A percentile compares a stretch with the other conserved stretches of the same genome.
These are phyloP conservation scores for Pyrenula aspistea DNA, from an alignment of 495 filamentous ascomycete genomes.

Conservation along the genomic window DNA sequence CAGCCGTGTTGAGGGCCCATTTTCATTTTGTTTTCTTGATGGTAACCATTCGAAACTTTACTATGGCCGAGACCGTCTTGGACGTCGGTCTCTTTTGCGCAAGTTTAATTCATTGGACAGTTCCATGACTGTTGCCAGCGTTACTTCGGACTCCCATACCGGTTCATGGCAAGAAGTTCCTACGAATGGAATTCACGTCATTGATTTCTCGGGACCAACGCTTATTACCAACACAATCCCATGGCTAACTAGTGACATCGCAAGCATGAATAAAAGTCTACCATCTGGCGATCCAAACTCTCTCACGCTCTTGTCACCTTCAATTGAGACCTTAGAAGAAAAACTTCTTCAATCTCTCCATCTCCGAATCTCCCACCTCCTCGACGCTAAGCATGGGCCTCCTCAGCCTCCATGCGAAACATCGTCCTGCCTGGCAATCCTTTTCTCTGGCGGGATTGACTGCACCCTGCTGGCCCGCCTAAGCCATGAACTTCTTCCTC, in stretches of 20 bases:
- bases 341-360: conserved; percentile 52
- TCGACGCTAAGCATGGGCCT: conserved; percentile 32
- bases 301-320: conserved; percentile 35
- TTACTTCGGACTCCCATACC: conserved; percentile 43
- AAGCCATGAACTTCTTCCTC: conserved; percentile 64
- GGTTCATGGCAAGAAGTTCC: conserved; percentile 66
- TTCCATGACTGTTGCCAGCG: conserved; percentile 59
- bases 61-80: conserved; percentile 78
- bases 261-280: conserved; percentile 45
- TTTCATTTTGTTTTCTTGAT: conserved; percentile 86
- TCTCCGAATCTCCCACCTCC: conserved; percentile 56
- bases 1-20: conserved; percentile 65
- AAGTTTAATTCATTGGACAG: conserved; percentile 25
- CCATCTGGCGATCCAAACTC: conserved; percentile 21
- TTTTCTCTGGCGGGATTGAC: conserved; percentile 93
- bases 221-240: conserved; percentile 10
- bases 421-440: conserved; percentile 53
- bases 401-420: conserved; percentile 12
- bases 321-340: conserved; percentile 42
- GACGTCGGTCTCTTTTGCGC: conserved; percentile 67
- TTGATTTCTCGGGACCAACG: conserved; percentile 33
- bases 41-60: conserved; percentile 43
- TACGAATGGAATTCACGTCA: conserved; percentile 62
- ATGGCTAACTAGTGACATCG: conserved; percentile 26
- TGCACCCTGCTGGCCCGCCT: conserved; percentile 80